phyloP scores from a whole-genome alignment of 2,329 filamentous ascomycete genomes.

The Fusarium lateritium region DNA sequence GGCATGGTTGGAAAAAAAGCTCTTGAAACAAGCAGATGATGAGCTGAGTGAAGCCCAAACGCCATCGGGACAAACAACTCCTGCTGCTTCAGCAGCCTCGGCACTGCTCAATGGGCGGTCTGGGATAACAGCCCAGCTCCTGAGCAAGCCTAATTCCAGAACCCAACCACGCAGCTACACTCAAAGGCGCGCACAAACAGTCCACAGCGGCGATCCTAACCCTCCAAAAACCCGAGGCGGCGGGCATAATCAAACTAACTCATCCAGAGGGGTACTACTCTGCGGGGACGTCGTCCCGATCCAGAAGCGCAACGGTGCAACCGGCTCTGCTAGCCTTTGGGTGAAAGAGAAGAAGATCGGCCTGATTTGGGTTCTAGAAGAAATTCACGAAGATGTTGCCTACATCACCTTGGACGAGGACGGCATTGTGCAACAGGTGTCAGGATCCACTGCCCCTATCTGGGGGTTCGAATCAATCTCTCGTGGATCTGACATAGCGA shows the following conservation, averaged over 20 bases:
- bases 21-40: slow-evolving; percentile 68
- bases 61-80: slow-evolving; percentile 54
- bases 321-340: slow-evolving; percentile 95
- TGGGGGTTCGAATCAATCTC: slow-evolving; percentile 82
- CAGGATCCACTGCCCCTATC: slow-evolving; percentile 85
- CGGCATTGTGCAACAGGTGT: slow-evolving; percentile 77
- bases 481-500: slow-evolving; percentile 80
- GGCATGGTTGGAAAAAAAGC: slow-evolving; percentile 89
- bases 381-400: slow-evolving; percentile 95
- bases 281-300: slow-evolving; percentile 99
- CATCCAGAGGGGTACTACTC: slow-evolving; percentile 89
- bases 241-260: slow-evolving; percentile 77
- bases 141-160: slow-evolving; percentile 83
- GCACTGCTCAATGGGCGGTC: slow-evolving; percentile 76
- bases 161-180: slow-evolving; percentile 68
- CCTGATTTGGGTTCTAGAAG: slow-evolving; percentile 97
- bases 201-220: slow-evolving; percentile 69
- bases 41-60: slow-evolving; percentile 51
- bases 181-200: slow-evolving; percentile 73
- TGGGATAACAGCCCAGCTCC: slow-evolving; percentile 87
- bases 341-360: slow-evolving; percentile 97
- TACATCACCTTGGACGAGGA: slow-evolving; percentile 83
- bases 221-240: slow-evolving; percentile 68
- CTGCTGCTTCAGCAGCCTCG: slow-evolving; percentile 61
- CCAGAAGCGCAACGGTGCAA: slow-evolving; percentile 92